A percentile compares a stretch with the other conserved stretches of the same genome.
phyloP scores from a whole-genome alignment of 129 eudicot species.

The Arctium lappa region DNA sequence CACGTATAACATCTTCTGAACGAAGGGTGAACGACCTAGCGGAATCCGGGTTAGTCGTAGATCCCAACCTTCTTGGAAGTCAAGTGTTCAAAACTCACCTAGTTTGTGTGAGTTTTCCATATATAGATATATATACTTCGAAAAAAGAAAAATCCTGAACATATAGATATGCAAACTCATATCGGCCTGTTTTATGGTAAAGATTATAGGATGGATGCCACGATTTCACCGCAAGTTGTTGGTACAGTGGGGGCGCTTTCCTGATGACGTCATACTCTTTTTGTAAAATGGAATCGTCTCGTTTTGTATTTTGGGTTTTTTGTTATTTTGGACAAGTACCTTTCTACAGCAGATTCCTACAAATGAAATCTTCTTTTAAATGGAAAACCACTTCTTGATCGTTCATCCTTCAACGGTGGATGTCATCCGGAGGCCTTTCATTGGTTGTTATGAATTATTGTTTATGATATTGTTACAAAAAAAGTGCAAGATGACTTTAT shows the following conservation, averaged over 20 bases:
- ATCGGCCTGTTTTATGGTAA: background rate
- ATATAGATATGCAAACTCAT: no score
- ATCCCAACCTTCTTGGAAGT: background rate
- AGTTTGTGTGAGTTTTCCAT: background rate
- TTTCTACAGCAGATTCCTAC: background rate
- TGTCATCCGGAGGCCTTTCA: background rate
- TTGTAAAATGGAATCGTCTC: background rate
- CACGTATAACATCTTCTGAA: background rate
- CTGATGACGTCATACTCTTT: background rate
- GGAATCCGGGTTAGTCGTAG: background rate
- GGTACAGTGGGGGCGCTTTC: background rate
- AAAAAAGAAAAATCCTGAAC: background rate
- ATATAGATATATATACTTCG: background rate
- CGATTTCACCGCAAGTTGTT: background rate
- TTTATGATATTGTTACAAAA: background rate
- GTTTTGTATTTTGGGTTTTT: background rate
- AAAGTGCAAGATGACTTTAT: constrained; percentile 8
- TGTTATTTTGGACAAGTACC: background rate
- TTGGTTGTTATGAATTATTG: background rate
- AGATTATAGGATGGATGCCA: background rate
- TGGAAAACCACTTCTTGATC: background rate
- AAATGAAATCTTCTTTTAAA: no score
- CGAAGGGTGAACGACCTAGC: background rate
- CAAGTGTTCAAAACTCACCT: background rate
- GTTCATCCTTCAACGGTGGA: background rate